Evolutionary conservation across 805 yeast species (phyloP), one percentile per base, ranked within the genome.

Genomic region (Sugiyamaella chiloensis): DNA sequence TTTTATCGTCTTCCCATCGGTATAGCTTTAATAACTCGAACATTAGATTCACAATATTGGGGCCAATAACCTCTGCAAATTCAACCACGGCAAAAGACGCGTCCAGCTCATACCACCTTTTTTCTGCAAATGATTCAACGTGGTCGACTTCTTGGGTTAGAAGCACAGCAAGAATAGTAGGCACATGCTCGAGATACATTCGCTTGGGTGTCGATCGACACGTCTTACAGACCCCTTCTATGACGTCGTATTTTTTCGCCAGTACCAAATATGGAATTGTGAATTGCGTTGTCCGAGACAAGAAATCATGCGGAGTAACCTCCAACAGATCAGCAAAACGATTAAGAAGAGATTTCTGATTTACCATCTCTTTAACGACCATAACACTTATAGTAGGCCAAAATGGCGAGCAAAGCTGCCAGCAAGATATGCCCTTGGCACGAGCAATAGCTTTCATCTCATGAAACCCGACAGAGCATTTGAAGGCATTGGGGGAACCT

Each of bases 401-500:
- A 52, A 79, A 86, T 0, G 96, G 96, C 5, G 86, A 79, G 17
- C 88, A 68, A 11, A 91, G 65, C 60, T 85, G 87, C 78, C 91
- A 89, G 0, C 95, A 83, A 0, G 96, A 79, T 29, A 77, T 67
- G 1, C 71, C 65, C 54, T 78, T 77, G 1, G 78, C 69, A 14
- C 67, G 57, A 0, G 96, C 83, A 9, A 85, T 73, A 27, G 73
- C 66, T 19, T 78, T 67, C 3, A 91, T 66, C 47, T 80, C 78
- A 58, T 81, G 83, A 53, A 81, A 80, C 0, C 88, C 88, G 55
- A 85, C 69, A 55, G 87, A 79, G 0, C 81, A 76, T 52, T 80
- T 81, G 56, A 83, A 84, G 44, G 78, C 79, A 60, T 82, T 82
- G 2, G 70, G 58, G 14, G 84, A 85, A 3, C 83, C 84, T 52